phyloP scores from a whole-genome alignment of 2,329 filamentous ascomycete species.

The Zasmidium angulare region DNA sequence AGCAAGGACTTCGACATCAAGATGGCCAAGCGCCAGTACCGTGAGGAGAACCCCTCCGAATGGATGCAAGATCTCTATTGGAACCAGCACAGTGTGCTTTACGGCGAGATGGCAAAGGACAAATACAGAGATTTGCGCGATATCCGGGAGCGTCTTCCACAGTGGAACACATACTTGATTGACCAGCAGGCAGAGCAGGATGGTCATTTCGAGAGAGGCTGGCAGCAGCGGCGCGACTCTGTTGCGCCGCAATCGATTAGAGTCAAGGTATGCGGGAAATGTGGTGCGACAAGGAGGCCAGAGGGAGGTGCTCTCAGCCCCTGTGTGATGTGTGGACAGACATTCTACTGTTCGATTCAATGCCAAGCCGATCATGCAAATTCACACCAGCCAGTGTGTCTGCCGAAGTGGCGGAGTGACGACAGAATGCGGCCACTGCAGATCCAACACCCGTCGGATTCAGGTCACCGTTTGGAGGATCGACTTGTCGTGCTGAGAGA shows the following conservation, averaged over 20 bases:
- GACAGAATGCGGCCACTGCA: too few relatives aligned
- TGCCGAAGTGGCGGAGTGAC: neutral
- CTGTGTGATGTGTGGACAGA: neutral
- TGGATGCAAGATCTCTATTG: neutral
- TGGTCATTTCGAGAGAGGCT: neutral
- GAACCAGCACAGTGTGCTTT: neutral
- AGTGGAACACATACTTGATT: neutral
- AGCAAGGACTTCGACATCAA: neutral
- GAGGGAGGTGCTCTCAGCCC: neutral
- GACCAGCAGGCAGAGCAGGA: neutral
- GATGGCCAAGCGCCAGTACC: neutral
- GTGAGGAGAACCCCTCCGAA: neutral
- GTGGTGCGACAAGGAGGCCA: neutral
- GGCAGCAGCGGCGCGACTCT: too few relatives aligned
- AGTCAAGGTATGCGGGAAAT: neutral
- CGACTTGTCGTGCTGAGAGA: neutral
- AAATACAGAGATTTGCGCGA: neutral
- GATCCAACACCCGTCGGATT: too few relatives aligned
- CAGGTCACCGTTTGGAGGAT: too few relatives aligned
- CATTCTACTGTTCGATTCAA: neutral
- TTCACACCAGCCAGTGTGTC: neutral
- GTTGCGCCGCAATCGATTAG: neutral
- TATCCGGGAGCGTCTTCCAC: neutral
- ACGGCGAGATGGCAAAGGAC: neutral
- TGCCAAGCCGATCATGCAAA: neutral